phyloP scores from a whole-genome alignment of 2,329 filamentous ascomycete species.

The Aspergillus terreus region DNA sequence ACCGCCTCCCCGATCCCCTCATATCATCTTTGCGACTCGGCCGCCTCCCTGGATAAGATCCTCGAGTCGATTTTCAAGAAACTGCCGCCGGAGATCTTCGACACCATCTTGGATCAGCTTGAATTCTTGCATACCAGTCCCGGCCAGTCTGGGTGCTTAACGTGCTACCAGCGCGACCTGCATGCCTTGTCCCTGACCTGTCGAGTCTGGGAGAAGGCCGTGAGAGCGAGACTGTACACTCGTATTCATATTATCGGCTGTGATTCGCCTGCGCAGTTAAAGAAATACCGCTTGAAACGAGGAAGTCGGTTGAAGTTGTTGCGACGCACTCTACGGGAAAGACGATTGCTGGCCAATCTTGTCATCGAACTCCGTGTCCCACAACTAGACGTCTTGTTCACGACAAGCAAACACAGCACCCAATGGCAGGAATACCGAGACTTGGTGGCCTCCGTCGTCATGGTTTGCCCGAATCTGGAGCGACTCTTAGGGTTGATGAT shows the following conservation, averaged over 20 bases:
- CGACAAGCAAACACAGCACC: constrained; percentile 37
- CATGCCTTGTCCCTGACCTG: constrained; percentile 52
- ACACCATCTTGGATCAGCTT: constrained; percentile 52
- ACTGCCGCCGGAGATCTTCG: constrained; percentile 53
- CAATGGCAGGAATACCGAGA: constrained; percentile 50
- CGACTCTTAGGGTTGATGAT: constrained; percentile 51
- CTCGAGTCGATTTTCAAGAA: constrained; percentile 38
- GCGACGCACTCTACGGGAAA: constrained; percentile 52
- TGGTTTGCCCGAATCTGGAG: constrained; percentile 57
- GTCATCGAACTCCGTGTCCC: constrained; percentile 54
- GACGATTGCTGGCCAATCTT: constrained; percentile 47
- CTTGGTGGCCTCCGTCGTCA: constrained; percentile 53
- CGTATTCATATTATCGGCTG: constrained; percentile 47
- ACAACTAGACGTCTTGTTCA: constrained; percentile 42
- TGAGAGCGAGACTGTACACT: constrained; percentile 50
- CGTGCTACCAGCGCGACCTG: constrained; percentile 54
- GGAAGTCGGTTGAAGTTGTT: constrained; percentile 52
- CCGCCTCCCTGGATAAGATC: constrained; percentile 32
- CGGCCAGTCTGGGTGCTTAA: constrained; percentile 44
- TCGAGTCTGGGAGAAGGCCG: constrained; percentile 54
- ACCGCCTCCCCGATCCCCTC: constrained; percentile 30
- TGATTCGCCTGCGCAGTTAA: constrained; percentile 44
- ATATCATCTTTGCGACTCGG: constrained; percentile 36
- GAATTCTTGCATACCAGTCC: constrained; percentile 42
- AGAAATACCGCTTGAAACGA: constrained; percentile 48